phyloP scores from a whole-genome alignment of 2,329 filamentous ascomycete species.

The Aspergillus alliaceus region DNA sequence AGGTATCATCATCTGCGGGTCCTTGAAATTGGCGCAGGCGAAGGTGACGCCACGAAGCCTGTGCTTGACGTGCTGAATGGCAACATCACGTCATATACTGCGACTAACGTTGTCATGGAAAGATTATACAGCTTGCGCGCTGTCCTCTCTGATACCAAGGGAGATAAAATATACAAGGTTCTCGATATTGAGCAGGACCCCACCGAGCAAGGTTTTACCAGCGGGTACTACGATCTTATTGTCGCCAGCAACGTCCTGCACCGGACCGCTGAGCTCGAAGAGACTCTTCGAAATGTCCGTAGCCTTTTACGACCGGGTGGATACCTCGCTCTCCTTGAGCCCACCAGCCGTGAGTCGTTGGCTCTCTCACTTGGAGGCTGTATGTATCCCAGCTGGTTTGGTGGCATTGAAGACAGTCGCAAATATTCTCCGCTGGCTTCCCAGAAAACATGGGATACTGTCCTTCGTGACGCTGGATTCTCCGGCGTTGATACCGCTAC shows the following conservation, averaged over 20 bases:
- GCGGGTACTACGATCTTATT: constrained; percentile 33
- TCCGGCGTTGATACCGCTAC: not conserved
- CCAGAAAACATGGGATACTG: not conserved
- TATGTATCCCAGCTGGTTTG: no score
- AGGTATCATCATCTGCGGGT: not conserved
- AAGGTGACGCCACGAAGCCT: no score
- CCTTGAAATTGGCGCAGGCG: not conserved
- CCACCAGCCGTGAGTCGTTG: not conserved
- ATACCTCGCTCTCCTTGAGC: constrained; percentile 17
- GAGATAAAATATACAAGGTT: no score
- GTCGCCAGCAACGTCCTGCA: constrained; percentile 43
- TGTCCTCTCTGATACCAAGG: no score
- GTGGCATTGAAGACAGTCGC: no score
- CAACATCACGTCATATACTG: no score
- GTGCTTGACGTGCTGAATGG: no score
- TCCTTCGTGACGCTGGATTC: not conserved
- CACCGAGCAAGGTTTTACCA: constrained; percentile 33
- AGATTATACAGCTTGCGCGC: no score
- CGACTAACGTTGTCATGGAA: no score
- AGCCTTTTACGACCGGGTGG: constrained; percentile 45
- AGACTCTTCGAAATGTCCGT: constrained; percentile 32
- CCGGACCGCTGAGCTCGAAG: constrained; percentile 31
- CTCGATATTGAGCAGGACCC: constrained; percentile 35
- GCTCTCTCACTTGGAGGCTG: no score
- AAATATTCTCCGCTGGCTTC: no score